These are phyloP conservation scores for Mycena indigotica DNA, from an alignment of 768 basidiomycete genomes.

Conservation along the genomic window DNA sequence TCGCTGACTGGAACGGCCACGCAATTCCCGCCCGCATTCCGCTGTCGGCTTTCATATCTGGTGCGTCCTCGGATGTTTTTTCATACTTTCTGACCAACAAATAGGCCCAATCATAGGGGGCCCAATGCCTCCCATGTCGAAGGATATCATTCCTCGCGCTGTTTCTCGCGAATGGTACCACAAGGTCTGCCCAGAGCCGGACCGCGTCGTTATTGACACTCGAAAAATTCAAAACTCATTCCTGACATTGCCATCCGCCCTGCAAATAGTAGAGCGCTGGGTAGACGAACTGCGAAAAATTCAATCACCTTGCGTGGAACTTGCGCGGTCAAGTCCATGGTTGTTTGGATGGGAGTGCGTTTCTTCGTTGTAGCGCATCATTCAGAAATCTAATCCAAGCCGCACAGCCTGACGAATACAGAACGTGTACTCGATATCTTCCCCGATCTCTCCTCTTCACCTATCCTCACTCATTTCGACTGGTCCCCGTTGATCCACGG, in stretches of 20 bases:
- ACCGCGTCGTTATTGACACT: constrained; percentile 15
- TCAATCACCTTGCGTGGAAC: constrained; percentile 12
- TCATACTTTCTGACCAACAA: neutral
- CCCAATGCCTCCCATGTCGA: constrained; percentile 12
- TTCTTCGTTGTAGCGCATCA: neutral
- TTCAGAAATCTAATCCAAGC: neutral
- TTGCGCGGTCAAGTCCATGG: constrained; percentile 7
- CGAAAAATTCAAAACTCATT: neutral
- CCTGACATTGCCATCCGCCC: neutral
- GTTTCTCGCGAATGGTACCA: constrained; percentile 50
- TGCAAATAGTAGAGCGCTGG: constrained; percentile 12
- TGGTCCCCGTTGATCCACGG: constrained; percentile 64
- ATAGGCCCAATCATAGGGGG: constrained; percentile 29
- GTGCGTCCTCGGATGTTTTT: constrained; percentile 29
- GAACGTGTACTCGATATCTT: constrained; percentile 46
- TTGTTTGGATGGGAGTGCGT: constrained; percentile 16
- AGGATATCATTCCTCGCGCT: constrained; percentile 44
- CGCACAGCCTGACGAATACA: constrained; percentile 52
- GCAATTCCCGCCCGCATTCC: constrained; percentile 57
- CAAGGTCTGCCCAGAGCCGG: constrained; percentile 44
- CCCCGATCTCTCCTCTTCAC: constrained; percentile 47
- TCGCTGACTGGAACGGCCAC: constrained; percentile 50
- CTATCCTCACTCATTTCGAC: constrained; percentile 52
- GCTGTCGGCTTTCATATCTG: constrained; percentile 53
- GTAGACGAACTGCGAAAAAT: constrained; percentile 4